Evolutionary conservation across 2,329 filamentous ascomycete species (phyloP).

Genomic region (Fusarium nygamai): DNA sequence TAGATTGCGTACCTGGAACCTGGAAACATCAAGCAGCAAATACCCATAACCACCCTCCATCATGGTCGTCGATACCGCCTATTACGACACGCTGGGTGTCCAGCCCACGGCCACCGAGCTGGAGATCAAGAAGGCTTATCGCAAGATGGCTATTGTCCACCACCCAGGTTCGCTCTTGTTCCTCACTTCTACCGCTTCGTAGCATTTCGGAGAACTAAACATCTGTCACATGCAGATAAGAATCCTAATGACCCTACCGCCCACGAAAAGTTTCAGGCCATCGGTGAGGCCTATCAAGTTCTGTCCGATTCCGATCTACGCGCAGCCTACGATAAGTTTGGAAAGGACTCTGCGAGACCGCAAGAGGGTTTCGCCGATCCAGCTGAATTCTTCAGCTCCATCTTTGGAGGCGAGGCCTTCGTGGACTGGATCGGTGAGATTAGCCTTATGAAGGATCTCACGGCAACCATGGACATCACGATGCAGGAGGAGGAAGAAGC

Average conservation of each 20-base stretch:
- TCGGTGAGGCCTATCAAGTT: conserved; percentile 80
- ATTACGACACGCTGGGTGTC: conserved; percentile 89
- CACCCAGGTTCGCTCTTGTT: conserved; percentile 73
- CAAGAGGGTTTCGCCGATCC: conserved; percentile 94
- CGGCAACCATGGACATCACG: conserved; percentile 97
- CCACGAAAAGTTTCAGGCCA: conserved; percentile 92
- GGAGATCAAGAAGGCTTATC: conserved; percentile 97
- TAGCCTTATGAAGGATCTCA: conserved; percentile 97
- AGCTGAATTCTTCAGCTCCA: conserved; percentile 97
- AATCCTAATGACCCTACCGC: conserved; percentile 96
- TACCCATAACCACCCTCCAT: conserved; percentile 38
- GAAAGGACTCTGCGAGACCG: conserved; percentile 93
- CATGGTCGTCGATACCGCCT: conserved; percentile 90
- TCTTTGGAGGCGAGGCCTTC: conserved; percentile 97
- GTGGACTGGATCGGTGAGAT: conserved; percentile 98
- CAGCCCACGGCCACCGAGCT: conserved; percentile 85
- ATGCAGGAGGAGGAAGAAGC: conserved; percentile 80
- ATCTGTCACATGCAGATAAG: conserved; percentile 73
- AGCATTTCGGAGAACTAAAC: conserved; percentile 1
- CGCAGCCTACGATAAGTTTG: conserved; percentile 94
- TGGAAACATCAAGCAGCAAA: conserved; percentile 7
- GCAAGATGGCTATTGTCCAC: conserved; percentile 92
- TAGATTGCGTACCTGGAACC: conserved; percentile 8
- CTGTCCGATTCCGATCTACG: conserved; percentile 88
- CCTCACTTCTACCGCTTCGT: neutral